These are phyloP conservation scores for Ophiostoma sp. DNA, from an alignment of 2,329 filamentous ascomycete genomes.

Conservation along the genomic window DNA sequence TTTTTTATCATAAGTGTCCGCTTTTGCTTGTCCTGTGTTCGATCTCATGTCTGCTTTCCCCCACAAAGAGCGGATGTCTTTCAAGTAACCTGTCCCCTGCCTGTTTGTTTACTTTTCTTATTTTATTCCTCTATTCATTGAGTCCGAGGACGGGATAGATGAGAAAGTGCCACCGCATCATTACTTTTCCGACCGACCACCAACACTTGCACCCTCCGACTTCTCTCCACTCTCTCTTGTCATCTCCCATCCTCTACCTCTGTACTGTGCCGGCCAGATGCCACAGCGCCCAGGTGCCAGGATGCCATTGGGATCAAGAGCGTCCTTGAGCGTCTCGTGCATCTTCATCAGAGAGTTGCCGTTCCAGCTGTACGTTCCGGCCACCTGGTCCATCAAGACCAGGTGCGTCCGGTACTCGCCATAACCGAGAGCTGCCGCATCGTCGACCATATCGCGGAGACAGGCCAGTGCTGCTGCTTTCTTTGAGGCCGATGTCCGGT, in stretches of 20 bases:
- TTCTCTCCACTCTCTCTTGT: slow-evolving; percentile 35
- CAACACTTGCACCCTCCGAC: slow-evolving; percentile 39
- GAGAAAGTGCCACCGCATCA: too few species aligned
- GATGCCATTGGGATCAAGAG: slow-evolving; percentile 47
- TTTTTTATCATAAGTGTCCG: too few species aligned
- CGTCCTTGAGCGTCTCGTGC: slow-evolving; percentile 42
- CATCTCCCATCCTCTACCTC: slow-evolving; percentile 33
- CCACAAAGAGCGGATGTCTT: too few species aligned
- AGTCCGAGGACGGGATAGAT: too few species aligned
- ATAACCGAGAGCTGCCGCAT: slow-evolving; percentile 39
- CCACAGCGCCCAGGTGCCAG: slow-evolving; percentile 49
- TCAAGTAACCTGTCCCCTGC: too few species aligned
- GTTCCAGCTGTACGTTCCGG: slow-evolving; percentile 42
- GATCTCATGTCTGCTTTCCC: too few species aligned
- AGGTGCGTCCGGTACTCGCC: slow-evolving; percentile 46
- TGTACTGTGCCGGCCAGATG: slow-evolving; percentile 42
- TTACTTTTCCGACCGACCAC: neutral
- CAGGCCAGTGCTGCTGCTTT: slow-evolving; percentile 35
- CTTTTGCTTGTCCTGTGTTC: too few species aligned
- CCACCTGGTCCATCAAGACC: slow-evolving; percentile 43
- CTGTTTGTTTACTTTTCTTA: too few species aligned
- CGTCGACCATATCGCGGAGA: slow-evolving; percentile 39
- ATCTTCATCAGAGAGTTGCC: slow-evolving; percentile 39
- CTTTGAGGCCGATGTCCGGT: slow-evolving; percentile 39
- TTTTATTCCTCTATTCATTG: too few species aligned